These are phyloP conservation scores for Paramecium pentaurelia DNA, from an alignment of 73 alveolate species.

Conservation along the genomic window DNA sequence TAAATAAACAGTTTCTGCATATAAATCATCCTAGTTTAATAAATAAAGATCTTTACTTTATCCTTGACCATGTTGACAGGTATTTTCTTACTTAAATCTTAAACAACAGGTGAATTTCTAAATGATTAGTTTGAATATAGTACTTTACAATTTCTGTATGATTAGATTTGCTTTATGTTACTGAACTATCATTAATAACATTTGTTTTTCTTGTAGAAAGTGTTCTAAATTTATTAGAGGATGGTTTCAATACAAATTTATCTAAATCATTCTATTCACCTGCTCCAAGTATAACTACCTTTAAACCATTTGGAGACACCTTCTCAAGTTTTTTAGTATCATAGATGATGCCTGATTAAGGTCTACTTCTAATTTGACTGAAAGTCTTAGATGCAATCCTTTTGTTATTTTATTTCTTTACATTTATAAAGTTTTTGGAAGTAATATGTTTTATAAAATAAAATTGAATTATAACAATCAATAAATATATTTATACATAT, in stretches of 20 bases:
- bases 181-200: background rate
- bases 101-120: slow-evolving; percentile 40
- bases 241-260: background rate
- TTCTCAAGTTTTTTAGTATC: background rate
- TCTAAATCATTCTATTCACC: background rate
- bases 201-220: slow-evolving; percentile 17
- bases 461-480: background rate
- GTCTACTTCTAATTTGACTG: background rate
- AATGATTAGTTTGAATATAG: background rate
- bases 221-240: slow-evolving; percentile 7
- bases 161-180: background rate
- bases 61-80: slow-evolving; percentile 9
- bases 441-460: background rate
- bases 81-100: background rate
- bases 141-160: slow-evolving; percentile 23
- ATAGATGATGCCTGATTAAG: slow-evolving; percentile 11
- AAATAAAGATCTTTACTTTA: background rate
- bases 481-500: background rate
- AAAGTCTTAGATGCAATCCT: slow-evolving; percentile 32
- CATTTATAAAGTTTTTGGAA: background rate
- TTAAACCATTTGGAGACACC: slow-evolving; percentile 21
- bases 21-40: background rate
- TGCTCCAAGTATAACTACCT: background rate
- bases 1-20: slow-evolving; percentile 20
- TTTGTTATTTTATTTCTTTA: background rate